Percentiles rank a stretch among this genome's conserved stretches.
Conservation (phyloP, 306 rosid genomes). For the Urtica urens region DNA sequence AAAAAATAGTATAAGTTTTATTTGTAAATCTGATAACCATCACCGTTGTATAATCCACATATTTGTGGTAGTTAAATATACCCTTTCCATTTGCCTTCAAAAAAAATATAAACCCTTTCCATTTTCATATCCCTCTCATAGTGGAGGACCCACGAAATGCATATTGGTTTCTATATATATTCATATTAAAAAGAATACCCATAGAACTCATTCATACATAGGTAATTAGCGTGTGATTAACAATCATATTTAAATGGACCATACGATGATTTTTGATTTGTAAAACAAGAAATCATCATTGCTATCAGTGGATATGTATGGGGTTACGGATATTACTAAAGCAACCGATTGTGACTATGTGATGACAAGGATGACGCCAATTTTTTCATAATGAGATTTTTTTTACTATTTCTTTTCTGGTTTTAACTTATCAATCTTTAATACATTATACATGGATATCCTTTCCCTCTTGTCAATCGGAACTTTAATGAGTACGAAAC, state of each 20-base stretch:
- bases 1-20: no score
- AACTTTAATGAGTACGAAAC: no score
- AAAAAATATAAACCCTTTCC: not conserved
- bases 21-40: no score
- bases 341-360: not conserved
- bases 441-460: no score
- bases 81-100: no score
- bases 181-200: not conserved
- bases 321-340: not conserved
- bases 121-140: not conserved
- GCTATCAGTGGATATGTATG: not conserved
- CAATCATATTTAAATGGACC: not conserved
- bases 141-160: conserved; percentile 9
- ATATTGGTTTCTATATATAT: not conserved
- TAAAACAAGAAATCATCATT: conserved; percentile 1
- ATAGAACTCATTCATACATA: not conserved
- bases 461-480: no score
- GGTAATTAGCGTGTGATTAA: not conserved
- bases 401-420: no score
- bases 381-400: no score
- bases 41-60: no score
- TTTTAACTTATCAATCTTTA: no score
- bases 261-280: not conserved
- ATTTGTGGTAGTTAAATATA: no score
- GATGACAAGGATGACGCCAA: conserved; percentile 4